Base-by-base conservation (phyloP, 257 asterid genomes). In the Penstemon newberryi region DNA sequence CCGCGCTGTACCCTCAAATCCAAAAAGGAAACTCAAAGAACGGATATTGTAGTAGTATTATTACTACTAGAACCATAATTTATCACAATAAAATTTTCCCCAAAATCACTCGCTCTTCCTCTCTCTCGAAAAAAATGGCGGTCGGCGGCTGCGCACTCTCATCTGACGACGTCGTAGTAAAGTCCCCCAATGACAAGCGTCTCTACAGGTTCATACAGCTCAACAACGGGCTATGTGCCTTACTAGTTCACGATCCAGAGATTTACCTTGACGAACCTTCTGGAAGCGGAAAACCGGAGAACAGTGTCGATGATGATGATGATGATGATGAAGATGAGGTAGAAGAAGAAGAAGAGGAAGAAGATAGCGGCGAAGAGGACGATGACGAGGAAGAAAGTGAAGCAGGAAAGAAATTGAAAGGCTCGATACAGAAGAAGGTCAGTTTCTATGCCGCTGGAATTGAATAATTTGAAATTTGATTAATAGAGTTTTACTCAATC, bases 201-300 rank as follows among this genome's bases (percentile, higher is more conserved):
- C 78, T 86, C 66, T 94, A 94, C 91, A 81, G 99, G 71, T 89
- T 71, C 80, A 80, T 94, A 69, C 86, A 89, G 78, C 91, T 94
- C 42, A 61, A 86, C 6, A 94, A 94, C 73, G 97, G 96, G 42
- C 89, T 94, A 46, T 89, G 88, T 69, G 96, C 96, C 58, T 63
- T 94, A 72, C 84, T 94, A 15, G 88, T 94, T 72, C 97, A 94
- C 85, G 99, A 94, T 81, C 99, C 99, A 6, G 93, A 94, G 85
- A 94, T 94, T 77, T 84, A 77, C 78, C 67, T 89, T 3, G 78
- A 63, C 33, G 82, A 73, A 5, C 80, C 70, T 43, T 54, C 75
- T 42, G 54, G 71, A 13, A 68, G 47, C 49, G 60, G 36, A 0
- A 56, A 68, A 42, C 10, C 63, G 12, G 0, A 73, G 0, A 87